Base-by-base conservation (phyloP, 225 moss, liverwort and hornwort genomes). In the Pseudoscleropodium purum region DNA sequence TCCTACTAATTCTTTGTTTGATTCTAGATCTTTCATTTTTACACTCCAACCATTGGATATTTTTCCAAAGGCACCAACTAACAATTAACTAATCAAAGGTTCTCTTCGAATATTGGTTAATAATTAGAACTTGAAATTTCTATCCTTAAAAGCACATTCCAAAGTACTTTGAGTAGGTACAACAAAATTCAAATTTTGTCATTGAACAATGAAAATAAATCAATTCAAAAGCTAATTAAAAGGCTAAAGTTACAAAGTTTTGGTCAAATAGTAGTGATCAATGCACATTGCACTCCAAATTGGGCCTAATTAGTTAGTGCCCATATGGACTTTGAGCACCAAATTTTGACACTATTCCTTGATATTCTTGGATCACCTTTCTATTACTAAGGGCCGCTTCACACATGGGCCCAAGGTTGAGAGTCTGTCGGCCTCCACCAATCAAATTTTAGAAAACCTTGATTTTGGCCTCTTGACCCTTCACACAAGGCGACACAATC, bases 81-180 rank as follows among this genome's bases (percentile, higher is more conserved):
- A 31, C 8, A 51, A 51, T 12, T 19, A 75, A 33, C 4, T 33
- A 7, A 33, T 0, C 0, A 0, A 0, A 1, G 2, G 2, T 34
- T 34, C 5, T 7, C 0, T 0, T 7, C 1, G 13, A 20, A 13
- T 34, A 33, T 76, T 23, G 7, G 8, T 14, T 34, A 34, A 34
- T 34, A 21, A 77, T 21, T 34, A 13, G 21, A 23, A 20, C 5
- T 13, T 52, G 2, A 23, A 36, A 36, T 52, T 52, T 52, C 8
- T 36, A 77, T 8, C 2, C 0, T 52, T 0, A 0, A 0, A 77
- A 36, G 5, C 2, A 1, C 23, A 52, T 13, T 1, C 13, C 5
- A 52, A 36, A 52, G 3, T 52, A 34, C 3, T 77, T 52, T 14
- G 23, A 14, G 23, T 14, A 77, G 14, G 3, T 23, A 14, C 13